Evolutionary conservation across 768 basidiomycete species (phyloP).

Genomic region (Daedalea quercina): DNA sequence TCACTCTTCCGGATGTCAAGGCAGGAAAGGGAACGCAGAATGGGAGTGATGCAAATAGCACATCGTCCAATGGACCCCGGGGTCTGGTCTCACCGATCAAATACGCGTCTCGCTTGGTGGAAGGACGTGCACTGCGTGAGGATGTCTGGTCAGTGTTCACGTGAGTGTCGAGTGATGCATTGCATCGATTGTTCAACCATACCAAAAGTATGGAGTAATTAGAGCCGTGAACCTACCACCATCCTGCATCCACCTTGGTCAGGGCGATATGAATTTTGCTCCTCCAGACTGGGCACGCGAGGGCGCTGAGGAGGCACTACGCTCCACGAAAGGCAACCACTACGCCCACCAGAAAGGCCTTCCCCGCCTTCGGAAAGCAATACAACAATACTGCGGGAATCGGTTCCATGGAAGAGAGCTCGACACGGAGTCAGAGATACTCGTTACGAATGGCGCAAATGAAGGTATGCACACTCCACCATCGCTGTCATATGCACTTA

Average conservation of each 20-base stretch:
- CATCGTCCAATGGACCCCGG: too few relatives aligned
- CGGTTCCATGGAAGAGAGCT: conserved; percentile 54
- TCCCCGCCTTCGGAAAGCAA: conserved; percentile 78
- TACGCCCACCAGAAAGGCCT: conserved; percentile 91
- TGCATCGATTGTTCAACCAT: background rate
- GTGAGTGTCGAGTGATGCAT: conserved; percentile 28
- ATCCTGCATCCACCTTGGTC: conserved; percentile 93
- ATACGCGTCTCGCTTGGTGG: conserved; percentile 56
- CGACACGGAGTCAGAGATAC: conserved; percentile 81
- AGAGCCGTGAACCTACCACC: conserved; percentile 83
- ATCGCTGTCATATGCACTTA: too few relatives aligned
- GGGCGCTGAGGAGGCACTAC: conserved; percentile 64
- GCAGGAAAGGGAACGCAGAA: too few relatives aligned
- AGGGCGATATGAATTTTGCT: conserved; percentile 83
- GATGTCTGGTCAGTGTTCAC: conserved; percentile 93
- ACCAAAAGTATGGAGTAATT: too few relatives aligned
- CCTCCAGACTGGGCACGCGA: conserved; percentile 75
- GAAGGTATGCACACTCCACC: conserved; percentile 51
- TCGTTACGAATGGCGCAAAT: conserved; percentile 94
- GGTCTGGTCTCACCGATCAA: too few relatives aligned
- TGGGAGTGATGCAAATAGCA: too few relatives aligned
- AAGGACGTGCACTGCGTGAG: conserved; percentile 70
- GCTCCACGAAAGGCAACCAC: conserved; percentile 60
- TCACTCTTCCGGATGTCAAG: too few relatives aligned
- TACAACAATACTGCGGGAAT: conserved; percentile 75